Evolutionary conservation across 768 basidiomycete species (phyloP).

Genomic region (Chalciporus pseudorubinellus): DNA sequence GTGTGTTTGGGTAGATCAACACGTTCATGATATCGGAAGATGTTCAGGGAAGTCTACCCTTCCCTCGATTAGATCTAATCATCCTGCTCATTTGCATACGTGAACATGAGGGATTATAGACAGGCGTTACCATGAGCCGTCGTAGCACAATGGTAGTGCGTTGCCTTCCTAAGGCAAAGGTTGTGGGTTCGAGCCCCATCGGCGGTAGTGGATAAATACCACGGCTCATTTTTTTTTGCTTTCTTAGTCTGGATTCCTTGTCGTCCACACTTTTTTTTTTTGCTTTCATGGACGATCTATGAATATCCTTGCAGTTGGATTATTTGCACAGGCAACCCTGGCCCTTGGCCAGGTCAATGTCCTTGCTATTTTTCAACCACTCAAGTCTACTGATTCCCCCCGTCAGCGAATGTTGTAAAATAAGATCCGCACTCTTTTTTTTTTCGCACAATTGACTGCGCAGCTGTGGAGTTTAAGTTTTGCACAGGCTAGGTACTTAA

Average conservation of each 20-base stretch:
- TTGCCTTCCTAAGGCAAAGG: slow-evolving; percentile 41
- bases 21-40: slow-evolving; percentile 54
- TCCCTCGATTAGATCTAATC: not conserved
- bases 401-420: too few relatives aligned
- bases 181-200: slow-evolving; percentile 39
- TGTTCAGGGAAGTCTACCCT: not conserved
- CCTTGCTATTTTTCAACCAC: too few relatives aligned
- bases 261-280: not conserved
- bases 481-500: too few relatives aligned
- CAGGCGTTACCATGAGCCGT: slow-evolving; percentile 22
- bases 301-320: too few relatives aligned
- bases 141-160: slow-evolving; percentile 41
- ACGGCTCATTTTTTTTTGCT: slow-evolving; percentile 24
- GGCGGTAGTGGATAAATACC: slow-evolving; percentile 30
- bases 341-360: too few relatives aligned
- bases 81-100: not conserved
- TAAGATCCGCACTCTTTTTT: too few relatives aligned
- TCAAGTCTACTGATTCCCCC: too few relatives aligned
- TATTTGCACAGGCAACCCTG: too few relatives aligned
- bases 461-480: too few relatives aligned
- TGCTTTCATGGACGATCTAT: not conserved
- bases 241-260: too few relatives aligned
- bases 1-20: slow-evolving; percentile 68
- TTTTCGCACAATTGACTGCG: too few relatives aligned
- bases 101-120: not conserved